Evolutionary conservation across 345 rosid species (phyloP).

Genomic region (Aegle marmelos): DNA sequence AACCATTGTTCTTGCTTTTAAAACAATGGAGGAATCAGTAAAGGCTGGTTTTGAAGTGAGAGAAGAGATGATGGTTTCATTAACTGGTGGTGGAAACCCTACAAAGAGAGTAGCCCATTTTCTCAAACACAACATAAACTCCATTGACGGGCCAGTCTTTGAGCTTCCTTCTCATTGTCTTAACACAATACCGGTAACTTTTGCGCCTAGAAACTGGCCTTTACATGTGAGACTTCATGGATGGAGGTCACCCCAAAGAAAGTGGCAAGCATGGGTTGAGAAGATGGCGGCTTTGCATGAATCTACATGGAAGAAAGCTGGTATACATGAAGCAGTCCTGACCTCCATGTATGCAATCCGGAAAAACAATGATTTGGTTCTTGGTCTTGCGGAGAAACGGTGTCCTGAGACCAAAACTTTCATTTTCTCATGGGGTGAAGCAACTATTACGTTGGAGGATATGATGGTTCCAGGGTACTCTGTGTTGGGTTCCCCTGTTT

Average conservation of each 20-base stretch:
- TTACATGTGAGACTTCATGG: conserved; percentile 22
- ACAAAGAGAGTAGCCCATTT: conserved; percentile 35
- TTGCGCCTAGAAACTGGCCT: conserved; percentile 25
- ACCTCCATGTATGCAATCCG: conserved; percentile 31
- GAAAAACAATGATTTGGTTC: conserved; percentile 28
- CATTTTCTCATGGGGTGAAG: conserved; percentile 59
- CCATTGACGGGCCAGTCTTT: conserved; percentile 15
- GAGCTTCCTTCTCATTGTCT: conserved; percentile 25
- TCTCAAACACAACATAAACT: conserved; percentile 20
- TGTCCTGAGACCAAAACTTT: conserved; percentile 47
- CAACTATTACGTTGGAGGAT: conserved; percentile 50
- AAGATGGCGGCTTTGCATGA: conserved; percentile 32
- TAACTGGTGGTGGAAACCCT: conserved; percentile 13
- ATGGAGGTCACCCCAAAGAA: conserved; percentile 29
- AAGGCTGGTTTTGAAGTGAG: conserved; percentile 26
- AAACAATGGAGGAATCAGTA: conserved; percentile 11
- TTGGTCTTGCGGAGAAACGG: conserved; percentile 47
- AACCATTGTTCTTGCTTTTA: neutral
- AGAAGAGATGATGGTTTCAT: conserved; percentile 39
- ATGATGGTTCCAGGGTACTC: conserved; percentile 38
- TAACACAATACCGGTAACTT: neutral
- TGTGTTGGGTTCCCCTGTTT: conserved; percentile 41
- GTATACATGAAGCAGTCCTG: conserved; percentile 41
- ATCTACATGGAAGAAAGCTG: conserved; percentile 40
- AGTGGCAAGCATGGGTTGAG: conserved; percentile 45